Base-by-base conservation (phyloP, 176 grass and related monocot species). In the Saccharum spontaneum region DNA sequence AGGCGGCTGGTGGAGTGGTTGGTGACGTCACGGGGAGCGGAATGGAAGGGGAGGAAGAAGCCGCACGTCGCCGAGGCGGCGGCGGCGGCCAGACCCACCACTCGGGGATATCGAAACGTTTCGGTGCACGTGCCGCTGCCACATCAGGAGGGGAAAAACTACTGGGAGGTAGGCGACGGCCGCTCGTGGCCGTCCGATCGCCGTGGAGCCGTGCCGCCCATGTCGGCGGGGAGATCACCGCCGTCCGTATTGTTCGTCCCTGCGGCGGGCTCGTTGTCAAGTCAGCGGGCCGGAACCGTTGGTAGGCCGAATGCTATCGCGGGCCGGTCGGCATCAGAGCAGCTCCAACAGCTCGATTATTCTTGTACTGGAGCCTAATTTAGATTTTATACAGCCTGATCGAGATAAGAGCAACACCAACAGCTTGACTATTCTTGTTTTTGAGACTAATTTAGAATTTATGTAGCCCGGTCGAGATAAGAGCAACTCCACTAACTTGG, bases 61-160 rank as follows among this genome's bases (percentile, higher is more conserved):
- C 74, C 75, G 89, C 89, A 83, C 89, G 84, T 90, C 44, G 80
- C 46, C 67, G 75, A 79, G n/a, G n/a, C n/a, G 89, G 69, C 69
- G 84, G 84, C 75, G 74, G 89, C 88, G 84, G 84, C 79, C 79
- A 67, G 44, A 45, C 44, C 44, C 83, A 63, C 72, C 62, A 65
- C 62, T 7, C 26, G 12, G 44, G 36, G 20, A 49, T 36, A 22
- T 23, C 76, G n/a, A 64, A 80, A 36, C 44, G 66, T 71, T 24
- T 82, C 22, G 79, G 79, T 41, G 79, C 79, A 57, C 79, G 66
- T 71, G 79, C 79, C 79, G 8, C 46, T 16, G 66, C 70, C 49
- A 20, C 71, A n/a, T n/a, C n/a, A n/a, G n/a, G n/a, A 20, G 22
- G 57, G 9, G 52, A n/a, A 78, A 52, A 18, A 36, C 20, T 45